Evolutionary conservation across 2,329 filamentous ascomycete species (phyloP).

Genomic region (Fusarium buharicum): DNA sequence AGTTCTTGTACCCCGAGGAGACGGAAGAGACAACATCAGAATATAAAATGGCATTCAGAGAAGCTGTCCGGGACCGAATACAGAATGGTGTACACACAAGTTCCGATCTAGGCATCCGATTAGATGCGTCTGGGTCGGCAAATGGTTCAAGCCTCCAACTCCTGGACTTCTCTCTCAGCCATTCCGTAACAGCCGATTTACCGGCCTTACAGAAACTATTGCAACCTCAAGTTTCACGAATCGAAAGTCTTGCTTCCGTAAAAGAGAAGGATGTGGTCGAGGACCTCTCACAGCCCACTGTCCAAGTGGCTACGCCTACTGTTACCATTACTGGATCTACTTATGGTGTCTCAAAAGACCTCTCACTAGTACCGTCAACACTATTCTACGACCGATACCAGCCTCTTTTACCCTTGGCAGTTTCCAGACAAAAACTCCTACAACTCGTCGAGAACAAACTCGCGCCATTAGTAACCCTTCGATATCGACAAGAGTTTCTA

Average conservation of each 20-base stretch:
- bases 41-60: conserved; percentile 36
- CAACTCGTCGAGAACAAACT: conserved; percentile 54
- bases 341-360: conserved; percentile 51
- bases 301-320: conserved; percentile 47
- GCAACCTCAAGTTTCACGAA: conserved; percentile 39
- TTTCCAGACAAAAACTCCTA: conserved; percentile 50
- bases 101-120: conserved; percentile 54
- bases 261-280: conserved; percentile 26
- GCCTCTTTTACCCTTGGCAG: conserved; percentile 50
- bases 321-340: conserved; percentile 54
- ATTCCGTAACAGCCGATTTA: conserved; percentile 51
- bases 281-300: conserved; percentile 17
- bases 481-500: conserved; percentile 55
- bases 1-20: conserved; percentile 35
- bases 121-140: conserved; percentile 46
- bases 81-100: conserved; percentile 43
- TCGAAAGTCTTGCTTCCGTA: conserved; percentile 38
- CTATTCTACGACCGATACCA: conserved; percentile 54
- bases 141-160: conserved; percentile 37
- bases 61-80: conserved; percentile 36
- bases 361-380: conserved; percentile 47
- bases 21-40: conserved; percentile 33
- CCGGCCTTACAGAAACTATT: conserved; percentile 47
- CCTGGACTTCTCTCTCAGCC: conserved; percentile 54
- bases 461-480: conserved; percentile 52